Evolutionary conservation across 2,329 filamentous ascomycete species (phyloP).

Genomic region (Cladorrhinum sp.): DNA sequence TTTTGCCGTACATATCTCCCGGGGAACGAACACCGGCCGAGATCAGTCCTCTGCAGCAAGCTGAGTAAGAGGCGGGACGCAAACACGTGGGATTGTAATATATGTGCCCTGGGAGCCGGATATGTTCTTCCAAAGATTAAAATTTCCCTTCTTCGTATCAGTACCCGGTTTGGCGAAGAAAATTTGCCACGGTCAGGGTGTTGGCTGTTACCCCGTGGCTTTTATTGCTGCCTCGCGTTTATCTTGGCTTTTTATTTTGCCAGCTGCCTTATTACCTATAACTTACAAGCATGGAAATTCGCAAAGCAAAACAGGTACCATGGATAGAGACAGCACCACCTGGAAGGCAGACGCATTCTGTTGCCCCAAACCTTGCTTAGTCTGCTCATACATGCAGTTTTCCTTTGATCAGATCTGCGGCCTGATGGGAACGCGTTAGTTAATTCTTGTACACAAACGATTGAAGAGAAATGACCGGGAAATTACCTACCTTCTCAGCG

Average conservation of each 20-base stretch:
- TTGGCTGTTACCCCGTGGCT: neutral
- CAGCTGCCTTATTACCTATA: too few relatives aligned
- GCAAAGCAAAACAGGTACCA: too few relatives aligned
- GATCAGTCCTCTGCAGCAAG: neutral
- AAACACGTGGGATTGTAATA: neutral
- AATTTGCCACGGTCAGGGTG: neutral
- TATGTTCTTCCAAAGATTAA: neutral
- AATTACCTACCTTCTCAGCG: conserved; percentile 18
- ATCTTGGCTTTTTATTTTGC: too few relatives aligned
- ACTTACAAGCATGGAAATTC: too few relatives aligned
- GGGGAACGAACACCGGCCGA: neutral
- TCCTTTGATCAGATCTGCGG: conserved; percentile 4
- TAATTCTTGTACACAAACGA: neutral
- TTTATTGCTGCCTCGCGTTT: neutral
- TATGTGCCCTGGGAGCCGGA: neutral
- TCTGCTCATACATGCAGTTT: neutral
- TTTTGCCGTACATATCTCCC: neutral
- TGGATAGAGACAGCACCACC: too few relatives aligned
- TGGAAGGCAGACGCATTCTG: too few relatives aligned
- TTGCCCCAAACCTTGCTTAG: too few relatives aligned
- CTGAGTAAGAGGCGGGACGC: neutral
- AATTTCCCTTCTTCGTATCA: neutral
- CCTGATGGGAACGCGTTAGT: neutral
- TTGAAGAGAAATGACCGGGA: neutral
- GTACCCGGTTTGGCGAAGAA: neutral